Evolutionary conservation across 1,284 basidiomycete species (phyloP), one percentile per base, ranked within the genome.

Genomic region (Meripilus lineatus): DNA sequence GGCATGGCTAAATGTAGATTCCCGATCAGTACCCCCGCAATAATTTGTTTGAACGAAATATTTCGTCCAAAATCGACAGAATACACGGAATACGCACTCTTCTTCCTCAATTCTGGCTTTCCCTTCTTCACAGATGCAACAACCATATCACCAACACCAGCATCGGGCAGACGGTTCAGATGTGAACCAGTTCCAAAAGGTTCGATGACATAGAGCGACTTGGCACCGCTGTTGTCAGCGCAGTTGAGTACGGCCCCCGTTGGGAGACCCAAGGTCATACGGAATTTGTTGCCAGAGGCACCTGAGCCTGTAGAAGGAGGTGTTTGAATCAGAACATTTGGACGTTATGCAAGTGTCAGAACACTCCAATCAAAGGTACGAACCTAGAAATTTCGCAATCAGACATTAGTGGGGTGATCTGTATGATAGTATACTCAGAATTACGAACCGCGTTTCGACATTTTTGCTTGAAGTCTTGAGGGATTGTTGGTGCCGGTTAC

Each of bases 51-150:
- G 17, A 36, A 36, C 18, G 24, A 38, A 30, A 5, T 23, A 18
- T 10, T 11, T 38, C 22, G 10, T 17, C 24, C 11, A 20, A 36
- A 36, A 11, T 30, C 28, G 21, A 24, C 46, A 44, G 22, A 61
- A n/a, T n/a, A n/a, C n/a, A 40, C 33, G 32, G 37, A 26, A 43
- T 37, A 73, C 89, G 64, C 68, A 94, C 92, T 95, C 81, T 99
- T 99, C 81, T 99, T 99, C 71, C 95, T 84, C 65, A 99, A 74
- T 73, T 99, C 95, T 42, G 96, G 96, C 79, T 99, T 99, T 70
- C 95, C 95, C 84, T 99, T 99, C 84, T 99, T 99, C 65, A 99
- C 96, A 49, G 90, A 93, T 51, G 93, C 93, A 61, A 99, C 93
- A 59, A 98, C 88, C 94, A 98, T 98, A 72, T 96, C 93, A 61